Conservation (phyloP, 202 grass and related monocot species). For the Musa balbisiana region DNA sequence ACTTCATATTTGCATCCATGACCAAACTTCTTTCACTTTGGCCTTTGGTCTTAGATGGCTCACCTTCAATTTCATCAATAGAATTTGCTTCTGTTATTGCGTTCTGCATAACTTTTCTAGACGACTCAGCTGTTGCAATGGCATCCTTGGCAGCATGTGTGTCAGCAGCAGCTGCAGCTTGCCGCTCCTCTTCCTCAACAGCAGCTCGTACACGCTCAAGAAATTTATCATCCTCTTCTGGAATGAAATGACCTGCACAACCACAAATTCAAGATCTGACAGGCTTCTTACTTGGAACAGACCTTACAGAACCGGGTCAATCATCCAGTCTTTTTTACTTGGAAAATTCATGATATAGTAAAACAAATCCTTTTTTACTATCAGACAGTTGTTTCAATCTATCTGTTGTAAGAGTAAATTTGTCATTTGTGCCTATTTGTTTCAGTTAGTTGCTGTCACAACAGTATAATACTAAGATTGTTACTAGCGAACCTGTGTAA, state of each 20-base stretch:
- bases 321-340: too few species aligned
- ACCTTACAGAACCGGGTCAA: conserved; percentile 1
- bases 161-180: conserved; percentile 66
- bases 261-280: conserved; percentile 8
- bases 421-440: background rate
- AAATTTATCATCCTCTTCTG: conserved; percentile 97
- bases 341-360: conserved; percentile 4
- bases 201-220: conserved; percentile 88
- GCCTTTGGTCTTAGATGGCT: conserved; percentile 9
- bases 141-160: conserved; percentile 78
- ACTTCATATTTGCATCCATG: conserved; percentile 26
- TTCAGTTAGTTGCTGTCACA: too few species aligned
- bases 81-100: conserved; percentile 27
- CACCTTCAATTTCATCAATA: conserved; percentile 27
- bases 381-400: background rate
- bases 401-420: background rate
- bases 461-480: too few species aligned
- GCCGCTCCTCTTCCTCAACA: conserved; percentile 91
- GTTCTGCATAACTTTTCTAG: conserved; percentile 44
- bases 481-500: too few species aligned
- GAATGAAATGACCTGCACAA: conserved; percentile 86
- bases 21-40: conserved; percentile 34
- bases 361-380: too few species aligned
- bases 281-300: background rate
- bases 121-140: conserved; percentile 79